phyloP scores from a whole-genome alignment of 139 green algal genomes.

The Picochlorum sp. region DNA sequence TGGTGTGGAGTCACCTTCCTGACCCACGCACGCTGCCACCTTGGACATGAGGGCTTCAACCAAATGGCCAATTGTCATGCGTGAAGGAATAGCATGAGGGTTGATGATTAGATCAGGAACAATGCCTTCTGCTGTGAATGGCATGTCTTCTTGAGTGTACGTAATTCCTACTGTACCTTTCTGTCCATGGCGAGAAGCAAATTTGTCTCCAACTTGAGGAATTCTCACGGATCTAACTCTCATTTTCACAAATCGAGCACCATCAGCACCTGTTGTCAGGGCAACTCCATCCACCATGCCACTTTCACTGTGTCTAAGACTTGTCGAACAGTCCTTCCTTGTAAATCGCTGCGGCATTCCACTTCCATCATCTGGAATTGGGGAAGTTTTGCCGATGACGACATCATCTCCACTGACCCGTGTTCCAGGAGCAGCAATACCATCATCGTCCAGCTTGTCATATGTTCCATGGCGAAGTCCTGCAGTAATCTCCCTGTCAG shows the following conservation, averaged over 20 bases:
- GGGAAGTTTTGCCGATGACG: conserved; percentile 74
- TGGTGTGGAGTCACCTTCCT: conserved; percentile 95
- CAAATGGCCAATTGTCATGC: conserved; percentile 99
- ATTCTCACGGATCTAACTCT: conserved; percentile 86
- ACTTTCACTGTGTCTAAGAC: conserved; percentile 55
- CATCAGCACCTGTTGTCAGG: conserved; percentile 83
- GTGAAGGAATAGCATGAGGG: conserved; percentile 95
- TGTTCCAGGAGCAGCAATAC: conserved; percentile 76
- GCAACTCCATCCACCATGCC: conserved; percentile 79
- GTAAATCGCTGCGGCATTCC: conserved; percentile 62
- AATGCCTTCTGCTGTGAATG: conserved; percentile 78
- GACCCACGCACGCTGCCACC: conserved; percentile 73
- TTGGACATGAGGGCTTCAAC: conserved; percentile 98
- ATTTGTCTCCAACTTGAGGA: conserved; percentile 99
- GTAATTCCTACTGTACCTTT: conserved; percentile 97
- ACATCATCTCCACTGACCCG: conserved; percentile 72
- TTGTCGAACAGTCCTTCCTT: conserved; percentile 57
- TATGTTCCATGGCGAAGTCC: conserved; percentile 84
- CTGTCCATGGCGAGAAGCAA: conserved; percentile 91
- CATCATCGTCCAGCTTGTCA: conserved; percentile 98
- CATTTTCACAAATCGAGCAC: conserved; percentile 92
- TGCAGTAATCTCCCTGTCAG: conserved; percentile 53
- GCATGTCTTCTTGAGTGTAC: conserved; percentile 85
- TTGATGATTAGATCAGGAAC: conserved; percentile 98
- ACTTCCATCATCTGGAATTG: conserved; percentile 54